phyloP scores from a whole-genome alignment of 441 rosid genomes.

The Breynia disticha region DNA sequence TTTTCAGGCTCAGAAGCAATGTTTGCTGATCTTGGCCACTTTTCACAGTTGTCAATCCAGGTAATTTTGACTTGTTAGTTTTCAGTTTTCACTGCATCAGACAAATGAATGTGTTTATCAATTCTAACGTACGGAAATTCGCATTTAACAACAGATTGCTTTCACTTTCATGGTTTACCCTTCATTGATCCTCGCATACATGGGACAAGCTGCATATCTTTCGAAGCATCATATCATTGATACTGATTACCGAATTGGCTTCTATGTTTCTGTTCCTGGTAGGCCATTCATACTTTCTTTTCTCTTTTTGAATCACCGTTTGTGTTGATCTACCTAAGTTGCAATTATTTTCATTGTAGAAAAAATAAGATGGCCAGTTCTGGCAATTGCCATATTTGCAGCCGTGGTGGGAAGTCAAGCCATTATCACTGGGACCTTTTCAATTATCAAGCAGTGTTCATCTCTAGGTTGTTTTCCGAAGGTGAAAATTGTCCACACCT shows the following conservation, averaged over 20 bases:
- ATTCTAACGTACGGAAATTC: not conserved
- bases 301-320: not conserved
- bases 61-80: constrained; percentile 15
- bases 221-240: constrained; percentile 58
- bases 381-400: constrained; percentile 61
- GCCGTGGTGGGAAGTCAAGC: constrained; percentile 86
- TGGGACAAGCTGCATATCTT: constrained; percentile 95
- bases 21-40: constrained; percentile 94
- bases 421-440: constrained; percentile 72
- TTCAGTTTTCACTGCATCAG: not conserved
- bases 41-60: constrained; percentile 77
- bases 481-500: constrained; percentile 67
- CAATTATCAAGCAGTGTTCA: constrained; percentile 69
- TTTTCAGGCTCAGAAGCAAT: constrained; percentile 78
- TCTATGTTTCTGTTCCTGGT: constrained; percentile 87
- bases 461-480: constrained; percentile 64
- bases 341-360: constrained; percentile 28
- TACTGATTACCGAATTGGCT: constrained; percentile 58
- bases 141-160: constrained; percentile 54
- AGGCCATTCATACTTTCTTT: constrained; percentile 7
- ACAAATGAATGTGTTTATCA: not conserved
- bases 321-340: not conserved
- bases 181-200: constrained; percentile 73
- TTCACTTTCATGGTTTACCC: constrained; percentile 77
- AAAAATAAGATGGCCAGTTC: constrained; percentile 69